Evolutionary conservation across 805 yeast genomes (phyloP), one percentile per base, ranked within the genome.

Genomic region (Yamadazyma tumulicola): DNA sequence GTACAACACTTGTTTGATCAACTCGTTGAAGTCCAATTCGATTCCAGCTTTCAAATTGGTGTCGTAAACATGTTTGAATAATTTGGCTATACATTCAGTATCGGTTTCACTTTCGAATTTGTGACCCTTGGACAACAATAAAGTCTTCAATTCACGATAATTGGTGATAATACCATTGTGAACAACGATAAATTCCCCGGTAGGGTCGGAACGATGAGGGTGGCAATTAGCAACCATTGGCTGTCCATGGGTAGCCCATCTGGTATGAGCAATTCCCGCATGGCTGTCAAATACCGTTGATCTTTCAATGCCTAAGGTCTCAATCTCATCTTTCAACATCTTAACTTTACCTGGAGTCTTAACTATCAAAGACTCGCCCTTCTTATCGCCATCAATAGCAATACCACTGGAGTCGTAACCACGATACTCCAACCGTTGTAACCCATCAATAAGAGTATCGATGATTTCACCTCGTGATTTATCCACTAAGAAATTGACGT

Each of bases 201-300:
- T 62, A 7, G 76, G 74, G 59, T 87, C 98, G 1, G 96, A 86
- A 46, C 91, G 72, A 58, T 91, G 97, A 31, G 99, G 99, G 61
- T 93, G 99, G 59, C 97, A 93, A 71, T 93, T 93, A 42, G 61
- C 51, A 43, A 74, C 77, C 47, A 77, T 79, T 38, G 97, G 97
- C 52, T 81, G 85, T 63, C 99, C 99, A 62, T 93, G 99, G 24
- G 99, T 93, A 33, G 99, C 99, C 99, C 99, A 93, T 72, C 99
- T 85, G 10, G 99, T 93, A 66, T 93, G 99, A 16, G 98, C 97
- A 59, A 93, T 93, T 57, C 96, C 98, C 41, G 81, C 88, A 57
- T 93, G 98, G 59, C 82, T 78, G 49, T 77, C 81, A 55, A 86
- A 88, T 14, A 77, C 71, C 41, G 75, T 79, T 19, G 72, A 61